These are phyloP conservation scores for Calocybe cyanea DNA, from an alignment of 768 basidiomycete genomes.

Conservation along the genomic window DNA sequence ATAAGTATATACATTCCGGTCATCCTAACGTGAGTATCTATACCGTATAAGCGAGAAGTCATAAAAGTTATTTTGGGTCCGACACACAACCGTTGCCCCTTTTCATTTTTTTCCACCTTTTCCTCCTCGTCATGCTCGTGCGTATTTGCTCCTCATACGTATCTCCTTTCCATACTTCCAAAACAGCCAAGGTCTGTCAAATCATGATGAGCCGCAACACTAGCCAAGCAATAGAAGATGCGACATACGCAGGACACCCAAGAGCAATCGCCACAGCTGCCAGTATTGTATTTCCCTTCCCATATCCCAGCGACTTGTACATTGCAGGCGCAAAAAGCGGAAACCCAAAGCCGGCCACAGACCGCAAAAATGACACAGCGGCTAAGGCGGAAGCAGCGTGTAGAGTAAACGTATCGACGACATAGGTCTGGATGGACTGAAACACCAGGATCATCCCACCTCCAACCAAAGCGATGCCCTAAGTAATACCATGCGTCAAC, in stretches of 20 bases:
- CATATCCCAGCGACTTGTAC: conserved; percentile 63
- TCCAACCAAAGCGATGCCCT: conserved; percentile 59
- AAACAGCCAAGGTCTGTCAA: conserved; percentile 30
- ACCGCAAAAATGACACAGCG: conserved; percentile 58
- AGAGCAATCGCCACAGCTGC: conserved; percentile 54
- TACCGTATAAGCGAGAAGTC: too few species aligned
- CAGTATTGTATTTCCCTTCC: conserved; percentile 64
- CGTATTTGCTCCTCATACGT: conserved; percentile 43
- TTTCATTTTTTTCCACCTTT: too few species aligned
- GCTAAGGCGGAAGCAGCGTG: conserved; percentile 73
- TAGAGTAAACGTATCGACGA: conserved; percentile 63
- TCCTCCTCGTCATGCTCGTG: conserved; percentile 21
- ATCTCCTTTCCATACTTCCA: conserved; percentile 38
- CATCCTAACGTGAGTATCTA: too few species aligned
- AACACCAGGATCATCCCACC: conserved; percentile 56
- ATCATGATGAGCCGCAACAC: neutral
- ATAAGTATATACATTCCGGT: too few species aligned
- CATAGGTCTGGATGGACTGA: conserved; percentile 62
- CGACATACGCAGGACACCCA: conserved; percentile 55
- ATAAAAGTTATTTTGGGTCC: too few species aligned
- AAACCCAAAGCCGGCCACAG: conserved; percentile 69
- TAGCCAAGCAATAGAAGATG: neutral
- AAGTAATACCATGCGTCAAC: neutral
- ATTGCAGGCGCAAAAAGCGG: conserved; percentile 75
- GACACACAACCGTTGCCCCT: too few species aligned